Evolutionary conservation across 257 asterid genomes (phyloP).

Genomic region (Apocynum venetum): DNA sequence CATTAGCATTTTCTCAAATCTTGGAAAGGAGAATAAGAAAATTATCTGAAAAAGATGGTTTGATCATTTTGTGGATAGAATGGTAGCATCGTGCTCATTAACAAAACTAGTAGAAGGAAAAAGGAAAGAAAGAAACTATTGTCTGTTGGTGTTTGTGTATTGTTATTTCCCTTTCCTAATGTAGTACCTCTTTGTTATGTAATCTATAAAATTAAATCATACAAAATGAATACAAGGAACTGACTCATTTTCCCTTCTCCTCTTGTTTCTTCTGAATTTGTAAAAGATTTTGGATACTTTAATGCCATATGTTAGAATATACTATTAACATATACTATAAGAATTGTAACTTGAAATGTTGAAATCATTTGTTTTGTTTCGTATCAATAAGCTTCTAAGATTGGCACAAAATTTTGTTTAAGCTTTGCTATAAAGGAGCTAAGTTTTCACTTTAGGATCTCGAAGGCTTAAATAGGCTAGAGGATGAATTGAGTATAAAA

Average conservation of each 20-base stretch:
- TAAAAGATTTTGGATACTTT: no score
- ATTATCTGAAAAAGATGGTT: not conserved
- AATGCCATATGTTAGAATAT: no score
- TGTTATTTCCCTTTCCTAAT: slow-evolving; percentile 9
- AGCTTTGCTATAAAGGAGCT: no score
- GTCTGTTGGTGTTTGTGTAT: slow-evolving; percentile 8
- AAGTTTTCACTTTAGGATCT: no score
- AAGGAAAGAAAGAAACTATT: not conserved
- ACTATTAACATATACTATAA: no score
- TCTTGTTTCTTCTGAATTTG: not conserved
- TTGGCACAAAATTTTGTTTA: no score
- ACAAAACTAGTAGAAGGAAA: not conserved
- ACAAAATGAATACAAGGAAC: slow-evolving; percentile 4
- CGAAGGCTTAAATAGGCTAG: no score
- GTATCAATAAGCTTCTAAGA: no score
- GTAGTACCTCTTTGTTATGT: not conserved
- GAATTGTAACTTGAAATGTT: no score
- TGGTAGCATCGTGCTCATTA: not conserved
- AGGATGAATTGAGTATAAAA: no score
- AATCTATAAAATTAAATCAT: not conserved
- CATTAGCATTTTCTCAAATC: slow-evolving; percentile 12
- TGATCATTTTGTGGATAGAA: slow-evolving; percentile 1
- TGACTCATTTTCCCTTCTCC: slow-evolving; percentile 2
- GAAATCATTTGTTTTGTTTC: no score
- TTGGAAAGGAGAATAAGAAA: slow-evolving; percentile 15